Base-by-base conservation (phyloP, 2,329 filamentous ascomycete genomes). In the Fusarium sp. region DNA sequence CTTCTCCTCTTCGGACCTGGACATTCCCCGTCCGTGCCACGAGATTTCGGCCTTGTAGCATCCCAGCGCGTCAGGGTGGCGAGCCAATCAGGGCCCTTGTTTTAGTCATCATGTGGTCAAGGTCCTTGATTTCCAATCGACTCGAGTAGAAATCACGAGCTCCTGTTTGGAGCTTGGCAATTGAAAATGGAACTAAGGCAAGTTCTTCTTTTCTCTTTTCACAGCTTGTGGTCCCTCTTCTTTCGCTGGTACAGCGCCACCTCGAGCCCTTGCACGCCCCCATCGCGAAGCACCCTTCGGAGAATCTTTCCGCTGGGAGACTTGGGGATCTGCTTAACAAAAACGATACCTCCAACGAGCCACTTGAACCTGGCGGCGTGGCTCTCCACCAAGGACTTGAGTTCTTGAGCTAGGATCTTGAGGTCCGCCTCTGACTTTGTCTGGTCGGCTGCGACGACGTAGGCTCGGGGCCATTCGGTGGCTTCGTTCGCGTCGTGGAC, bases 321-420 rank as follows among this genome's bases (percentile, higher is more conserved):
- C 84, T 93, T 95, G n/a, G 93, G 92, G 35, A 95, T 91, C 14
- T 84, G 84, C 37, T 92, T 88, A 5, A 93, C 85, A 78, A 95
- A 94, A 13, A 87, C 83, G n/a, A 95, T 88, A 1, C 93, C 93
- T 0, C 93, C 93, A 6, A 90, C 91, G 70, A 95, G 85, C 80
- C 90, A 88, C 83, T 95, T 95, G 79, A 92, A 89, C 69, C 83
- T 86, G 0, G 90, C 88, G 31, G 92, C 89, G 57, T 88, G 88
- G 77, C 86, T 84, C 59, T 90, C 88, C 62, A 93, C 87, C 80
- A 90, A 89, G 20, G 80, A 80, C 76, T 88, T 86, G 57, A 94
- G 88, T 18, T 89, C 86, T 35, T 85, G 80, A 2, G 87, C 88
- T 3, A 88, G 86, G 14, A 84, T 83, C 41, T 84, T 84, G 9